Base-by-base conservation (phyloP, 1,284 basidiomycete species). In the Cerrena zonata region DNA sequence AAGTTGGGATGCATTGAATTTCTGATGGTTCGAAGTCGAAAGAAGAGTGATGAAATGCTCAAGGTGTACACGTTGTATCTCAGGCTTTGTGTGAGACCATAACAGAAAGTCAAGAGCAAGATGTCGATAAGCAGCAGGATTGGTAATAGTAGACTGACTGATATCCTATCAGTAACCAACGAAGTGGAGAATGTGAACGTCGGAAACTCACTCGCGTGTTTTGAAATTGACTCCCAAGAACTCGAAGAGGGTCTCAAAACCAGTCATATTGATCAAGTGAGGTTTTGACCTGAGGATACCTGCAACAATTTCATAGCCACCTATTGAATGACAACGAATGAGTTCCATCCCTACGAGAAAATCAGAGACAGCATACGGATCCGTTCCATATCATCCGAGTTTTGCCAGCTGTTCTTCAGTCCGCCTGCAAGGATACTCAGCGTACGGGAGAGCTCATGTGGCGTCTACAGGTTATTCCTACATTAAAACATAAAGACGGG, bases 81-180 rank as follows among this genome's bases (percentile, higher is more conserved):
- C 84, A 3, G 69, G 61, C 1, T 74, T 70, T 0, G 90, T 84
- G 23, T 70, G 77, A 0, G 89, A 80, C 94, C 94, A 98, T 4
- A 97, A 79, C 53, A 92, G 86, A 58, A 96, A 91, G 62, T 96
- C 91, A 2, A 97, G 79, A 0, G 91, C 88, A 40, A 97, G 77
- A 1, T 86, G 78, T 42, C 82, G 79, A 62, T 95, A 96, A 2
- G 91, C 91, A 1, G 88, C 75, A 1, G 84, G 75, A 58, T 96
- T 96, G 47, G 84, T 79, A 24, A 97, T 77, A 0, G 86, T 88
- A 1, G 93, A 93, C 51, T 80, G 76, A 22, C 89, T 93, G 58
- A n/a, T 30, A n/a, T 12, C 7, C 13, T 24, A 4, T 4, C 23
- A 30, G 5, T 27, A 25, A 49, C 39, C 39, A 46, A 40, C 18